phyloP scores from a whole-genome alignment of 2,329 filamentous ascomycete species.

The Pseudocercospora fuligena region DNA sequence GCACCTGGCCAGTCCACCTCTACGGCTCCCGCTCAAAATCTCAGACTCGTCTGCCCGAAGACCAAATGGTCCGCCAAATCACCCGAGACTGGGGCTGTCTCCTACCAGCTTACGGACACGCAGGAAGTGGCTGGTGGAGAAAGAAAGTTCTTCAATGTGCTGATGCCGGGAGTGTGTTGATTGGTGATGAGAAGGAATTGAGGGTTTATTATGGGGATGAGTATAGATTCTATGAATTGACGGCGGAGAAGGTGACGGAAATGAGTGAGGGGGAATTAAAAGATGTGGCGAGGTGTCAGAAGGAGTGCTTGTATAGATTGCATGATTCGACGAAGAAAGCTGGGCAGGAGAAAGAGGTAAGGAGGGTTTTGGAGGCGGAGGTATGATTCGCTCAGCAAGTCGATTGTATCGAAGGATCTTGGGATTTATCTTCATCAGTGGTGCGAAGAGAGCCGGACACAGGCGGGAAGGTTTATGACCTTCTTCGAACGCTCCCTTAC shows the following conservation, averaged over 20 bases:
- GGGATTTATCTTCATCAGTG: too few relatives aligned
- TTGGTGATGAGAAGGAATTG: constrained; percentile 6
- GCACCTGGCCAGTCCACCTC: background rate
- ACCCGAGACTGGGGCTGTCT: constrained; percentile 14
- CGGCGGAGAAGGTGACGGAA: background rate
- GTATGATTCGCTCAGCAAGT: too few relatives aligned
- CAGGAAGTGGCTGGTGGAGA: constrained; percentile 12
- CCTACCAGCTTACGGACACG: constrained; percentile 10
- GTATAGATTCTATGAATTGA: constrained; percentile 4
- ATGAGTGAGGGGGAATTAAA: constrained; percentile 8
- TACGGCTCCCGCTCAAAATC: background rate
- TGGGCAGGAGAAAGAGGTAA: too few relatives aligned
- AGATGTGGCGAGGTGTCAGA: constrained; percentile 5
- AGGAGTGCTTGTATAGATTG: background rate
- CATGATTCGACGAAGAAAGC: too few relatives aligned
- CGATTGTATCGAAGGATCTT: too few relatives aligned
- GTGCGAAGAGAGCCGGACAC: too few relatives aligned
- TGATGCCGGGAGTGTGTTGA: constrained; percentile 8
- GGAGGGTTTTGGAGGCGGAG: too few relatives aligned
- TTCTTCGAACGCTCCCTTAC: too few relatives aligned
- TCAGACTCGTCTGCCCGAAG: background rate
- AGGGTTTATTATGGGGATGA: constrained; percentile 6
- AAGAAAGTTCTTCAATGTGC: constrained; percentile 14
- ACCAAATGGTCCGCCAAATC: constrained; percentile 11
- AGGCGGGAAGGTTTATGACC: too few relatives aligned